phyloP scores from a whole-genome alignment of 306 rosid species.

The Parietaria judaica region DNA sequence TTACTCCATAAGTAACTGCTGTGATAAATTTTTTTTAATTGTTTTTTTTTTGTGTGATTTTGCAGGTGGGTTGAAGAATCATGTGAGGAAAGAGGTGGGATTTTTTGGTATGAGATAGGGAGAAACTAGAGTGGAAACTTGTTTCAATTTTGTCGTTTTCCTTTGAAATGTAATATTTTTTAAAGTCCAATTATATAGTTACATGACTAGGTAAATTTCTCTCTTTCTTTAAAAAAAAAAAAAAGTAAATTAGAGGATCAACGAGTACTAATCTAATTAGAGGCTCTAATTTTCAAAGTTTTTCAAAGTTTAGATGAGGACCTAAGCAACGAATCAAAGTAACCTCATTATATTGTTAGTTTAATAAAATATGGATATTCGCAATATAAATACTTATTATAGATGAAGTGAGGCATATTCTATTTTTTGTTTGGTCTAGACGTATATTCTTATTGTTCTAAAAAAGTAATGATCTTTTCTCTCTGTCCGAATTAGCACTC shows the following conservation, averaged over 20 bases:
- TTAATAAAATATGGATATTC: no score
- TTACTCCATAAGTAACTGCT: no score
- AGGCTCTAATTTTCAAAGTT: conserved; percentile 30
- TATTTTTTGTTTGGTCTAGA: no score
- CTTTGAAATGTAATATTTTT: conserved; percentile 31
- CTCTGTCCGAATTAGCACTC: no score
- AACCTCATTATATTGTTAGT: neutral
- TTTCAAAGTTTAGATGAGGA: conserved; percentile 8
- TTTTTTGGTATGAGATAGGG: conserved; percentile 43
- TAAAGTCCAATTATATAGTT: conserved; percentile 33
- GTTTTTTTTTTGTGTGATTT: conserved; percentile 23
- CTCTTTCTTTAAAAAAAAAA: neutral
- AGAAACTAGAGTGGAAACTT: conserved; percentile 13
- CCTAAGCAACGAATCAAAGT: conserved; percentile 42
- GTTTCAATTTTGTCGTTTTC: conserved; percentile 43
- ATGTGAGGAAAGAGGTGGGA: conserved; percentile 61
- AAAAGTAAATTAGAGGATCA: conserved; percentile 19
- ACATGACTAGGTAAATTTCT: conserved; percentile 21
- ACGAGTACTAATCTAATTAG: conserved; percentile 29
- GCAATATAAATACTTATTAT: no score
- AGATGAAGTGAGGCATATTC: no score
- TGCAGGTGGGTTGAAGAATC: conserved; percentile 70
- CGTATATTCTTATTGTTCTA: no score
- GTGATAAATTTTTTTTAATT: neutral
- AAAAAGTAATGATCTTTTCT: no score